phyloP scores from a whole-genome alignment of 2,329 filamentous ascomycete species.

The Teratosphaeria zuluensis region DNA sequence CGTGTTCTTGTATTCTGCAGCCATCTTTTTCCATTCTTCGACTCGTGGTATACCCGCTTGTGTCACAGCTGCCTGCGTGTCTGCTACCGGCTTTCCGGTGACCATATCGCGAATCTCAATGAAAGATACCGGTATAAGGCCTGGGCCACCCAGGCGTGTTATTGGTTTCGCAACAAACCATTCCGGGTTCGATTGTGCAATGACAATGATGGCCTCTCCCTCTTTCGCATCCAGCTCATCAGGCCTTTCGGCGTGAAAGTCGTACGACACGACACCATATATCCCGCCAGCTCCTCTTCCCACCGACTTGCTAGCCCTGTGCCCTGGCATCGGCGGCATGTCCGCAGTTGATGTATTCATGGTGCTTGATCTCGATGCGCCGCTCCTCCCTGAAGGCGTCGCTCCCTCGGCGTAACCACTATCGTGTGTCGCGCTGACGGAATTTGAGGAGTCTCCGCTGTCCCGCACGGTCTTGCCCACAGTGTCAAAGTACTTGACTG shows the following conservation, averaged over 20 bases:
- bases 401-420: constrained; percentile 68
- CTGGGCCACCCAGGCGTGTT: constrained; percentile 85
- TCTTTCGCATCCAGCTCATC: constrained; percentile 93
- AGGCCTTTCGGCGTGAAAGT: constrained; percentile 89
- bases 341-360: constrained; percentile 13
- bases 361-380: constrained; percentile 26
- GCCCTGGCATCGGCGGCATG: constrained; percentile 17
- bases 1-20: constrained; percentile 97
- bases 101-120: constrained; percentile 94
- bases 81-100: constrained; percentile 69
- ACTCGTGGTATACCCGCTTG: constrained; percentile 87
- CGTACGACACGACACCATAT: constrained; percentile 93
- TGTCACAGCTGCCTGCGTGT: constrained; percentile 75
- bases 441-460: constrained; percentile 48
- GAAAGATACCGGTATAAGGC: constrained; percentile 91
- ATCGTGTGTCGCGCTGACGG: constrained; percentile 61
- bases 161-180: constrained; percentile 99
- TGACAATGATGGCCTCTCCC: constrained; percentile 94
- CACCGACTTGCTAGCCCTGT: constrained; percentile 30
- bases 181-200: constrained; percentile 94
- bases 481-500: constrained; percentile 85
- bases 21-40: constrained; percentile 99
- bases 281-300: constrained; percentile 60
- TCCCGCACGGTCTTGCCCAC: constrained; percentile 88
- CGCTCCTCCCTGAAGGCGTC: constrained; percentile 15